Base-by-base conservation (phyloP, 805 yeast genomes). In the Maudiozyma turicensis region DNA sequence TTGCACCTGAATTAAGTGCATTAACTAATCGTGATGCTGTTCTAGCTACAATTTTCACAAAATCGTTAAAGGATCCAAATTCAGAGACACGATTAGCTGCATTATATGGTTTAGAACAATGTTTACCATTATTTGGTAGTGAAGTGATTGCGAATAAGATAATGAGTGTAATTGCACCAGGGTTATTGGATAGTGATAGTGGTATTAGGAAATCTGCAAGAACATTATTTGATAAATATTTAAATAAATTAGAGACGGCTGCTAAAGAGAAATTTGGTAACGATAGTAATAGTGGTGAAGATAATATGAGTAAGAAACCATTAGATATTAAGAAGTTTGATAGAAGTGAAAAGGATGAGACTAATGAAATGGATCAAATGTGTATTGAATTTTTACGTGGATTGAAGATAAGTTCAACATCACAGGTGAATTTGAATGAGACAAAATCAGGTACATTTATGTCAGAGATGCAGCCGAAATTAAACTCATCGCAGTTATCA, bases 111-210 rank as follows among this genome's bases (percentile, higher is more conserved):
- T 77, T 91, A 52, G 79, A 77, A 40, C 71, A 74, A 11, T 76
- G 85, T 13, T 69, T 82, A 28, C 83, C 81, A 6, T 77, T 74
- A 41, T 89, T 90, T 57, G 69, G 83, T 1, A 81, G 89, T 0
- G 84, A 79, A 13, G 82, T 87, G 42, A 82, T 88, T 49, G 86
- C 95, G 49, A 80, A 82, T 28, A 86, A 84, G 61, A 77, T 90
- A 14, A 68, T 93, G 48, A 91, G 95, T 0, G 87, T 88, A 2
- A 76, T 93, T 49, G 89, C 96, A 0, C 86, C 93, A 0, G 80
- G 93, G 1, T 69, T 91, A 49, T 74, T 91, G 60, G 98, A 93
- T 64, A 75, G 74, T 48, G 83, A 87, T 9, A 67, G 70, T 6
- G 75, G 77, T 47, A 90, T 91, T 3, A 73, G 98, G 51, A 66